phyloP scores from a whole-genome alignment of 176 grass and related monocot genomes.

The Alopecurus myosuroides region DNA sequence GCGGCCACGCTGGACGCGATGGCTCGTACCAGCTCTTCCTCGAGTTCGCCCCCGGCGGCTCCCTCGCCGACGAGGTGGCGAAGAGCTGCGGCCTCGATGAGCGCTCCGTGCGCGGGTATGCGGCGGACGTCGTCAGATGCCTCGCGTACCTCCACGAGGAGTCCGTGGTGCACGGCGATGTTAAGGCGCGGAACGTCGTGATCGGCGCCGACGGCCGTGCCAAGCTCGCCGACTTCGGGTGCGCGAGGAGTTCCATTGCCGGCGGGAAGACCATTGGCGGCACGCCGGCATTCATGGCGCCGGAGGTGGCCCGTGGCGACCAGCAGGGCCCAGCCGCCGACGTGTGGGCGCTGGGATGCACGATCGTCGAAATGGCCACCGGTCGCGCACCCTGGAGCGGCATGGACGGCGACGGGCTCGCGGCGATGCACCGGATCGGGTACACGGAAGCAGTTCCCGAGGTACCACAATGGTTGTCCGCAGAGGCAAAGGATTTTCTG shows the following conservation, averaged over 20 bases:
- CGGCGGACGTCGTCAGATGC: slow-evolving; percentile 37
- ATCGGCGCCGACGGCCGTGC: slow-evolving; percentile 49
- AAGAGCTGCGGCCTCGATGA: slow-evolving; percentile 12
- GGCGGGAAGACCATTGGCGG: slow-evolving; percentile 26
- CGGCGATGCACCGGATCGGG: slow-evolving; percentile 34
- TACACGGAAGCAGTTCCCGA: slow-evolving; percentile 28
- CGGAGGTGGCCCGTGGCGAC: slow-evolving; percentile 58
- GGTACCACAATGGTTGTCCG: slow-evolving; percentile 29
- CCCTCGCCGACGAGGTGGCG: slow-evolving; percentile 24
- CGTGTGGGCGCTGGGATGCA: slow-evolving; percentile 73
- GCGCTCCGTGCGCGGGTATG: background rate
- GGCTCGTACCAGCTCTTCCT: slow-evolving; percentile 28
- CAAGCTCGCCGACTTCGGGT: slow-evolving; percentile 81
- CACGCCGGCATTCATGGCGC: slow-evolving; percentile 88
- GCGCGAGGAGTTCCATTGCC: background rate
- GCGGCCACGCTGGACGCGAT: background rate
- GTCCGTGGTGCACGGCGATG: slow-evolving; percentile 62
- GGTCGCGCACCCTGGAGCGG: slow-evolving; percentile 35
- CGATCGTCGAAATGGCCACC: slow-evolving; percentile 60
- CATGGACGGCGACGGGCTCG: slow-evolving; percentile 1
- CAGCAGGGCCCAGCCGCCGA: slow-evolving; percentile 36
- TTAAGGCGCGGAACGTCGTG: slow-evolving; percentile 71
- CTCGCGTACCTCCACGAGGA: slow-evolving; percentile 54
- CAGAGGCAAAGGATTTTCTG: slow-evolving; percentile 47
- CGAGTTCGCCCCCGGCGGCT: slow-evolving; percentile 43